Conservation (phyloP, 495 filamentous ascomycete genomes). For the Hypoxylon fuscum region DNA sequence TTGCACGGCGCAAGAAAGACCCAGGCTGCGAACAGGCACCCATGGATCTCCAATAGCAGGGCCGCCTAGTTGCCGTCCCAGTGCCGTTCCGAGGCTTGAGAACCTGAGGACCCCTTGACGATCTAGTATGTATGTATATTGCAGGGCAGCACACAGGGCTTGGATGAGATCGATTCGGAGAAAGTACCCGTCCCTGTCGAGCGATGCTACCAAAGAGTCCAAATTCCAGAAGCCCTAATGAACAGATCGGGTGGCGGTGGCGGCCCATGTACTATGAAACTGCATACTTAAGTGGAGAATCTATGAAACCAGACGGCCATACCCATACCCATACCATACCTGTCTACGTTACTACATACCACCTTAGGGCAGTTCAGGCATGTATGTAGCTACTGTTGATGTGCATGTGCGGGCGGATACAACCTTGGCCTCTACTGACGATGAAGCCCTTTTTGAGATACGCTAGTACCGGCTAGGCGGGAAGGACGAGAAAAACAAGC, state of each 20-base stretch:
- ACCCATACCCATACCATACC: conserved; percentile 10
- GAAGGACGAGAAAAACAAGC: conserved; percentile 16
- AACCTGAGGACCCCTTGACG: conserved; percentile 37
- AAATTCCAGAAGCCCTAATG: conserved; percentile 42
- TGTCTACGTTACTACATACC: conserved; percentile 30
- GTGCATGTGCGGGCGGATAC: conserved; percentile 45
- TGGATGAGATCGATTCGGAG: conserved; percentile 42
- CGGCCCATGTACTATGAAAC: conserved; percentile 43
- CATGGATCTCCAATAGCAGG: too few species aligned
- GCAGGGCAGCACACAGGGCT: conserved; percentile 39
- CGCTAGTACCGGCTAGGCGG: conserved; percentile 32
- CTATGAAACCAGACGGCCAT: conserved; percentile 42
- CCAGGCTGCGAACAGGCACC: conserved; percentile 18
- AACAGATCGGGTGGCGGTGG: conserved; percentile 47
- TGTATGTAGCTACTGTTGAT: conserved; percentile 38
- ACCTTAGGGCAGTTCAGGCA: conserved; percentile 30
- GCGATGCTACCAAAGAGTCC: conserved; percentile 31
- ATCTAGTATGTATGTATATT: too few species aligned
- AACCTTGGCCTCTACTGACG: conserved; percentile 31
- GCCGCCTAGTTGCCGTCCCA: conserved; percentile 28
- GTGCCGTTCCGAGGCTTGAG: conserved; percentile 37
- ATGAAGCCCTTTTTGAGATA: conserved; percentile 30
- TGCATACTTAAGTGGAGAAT: conserved; percentile 38
- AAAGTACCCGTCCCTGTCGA: conserved; percentile 41
- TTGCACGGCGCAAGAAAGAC: conserved; percentile 29